A percentile compares a stretch with the other conserved stretches of the same genome.
Conservation (phyloP, 352 stramenopile genomes). For the Chrysophaeum taylorii region DNA sequence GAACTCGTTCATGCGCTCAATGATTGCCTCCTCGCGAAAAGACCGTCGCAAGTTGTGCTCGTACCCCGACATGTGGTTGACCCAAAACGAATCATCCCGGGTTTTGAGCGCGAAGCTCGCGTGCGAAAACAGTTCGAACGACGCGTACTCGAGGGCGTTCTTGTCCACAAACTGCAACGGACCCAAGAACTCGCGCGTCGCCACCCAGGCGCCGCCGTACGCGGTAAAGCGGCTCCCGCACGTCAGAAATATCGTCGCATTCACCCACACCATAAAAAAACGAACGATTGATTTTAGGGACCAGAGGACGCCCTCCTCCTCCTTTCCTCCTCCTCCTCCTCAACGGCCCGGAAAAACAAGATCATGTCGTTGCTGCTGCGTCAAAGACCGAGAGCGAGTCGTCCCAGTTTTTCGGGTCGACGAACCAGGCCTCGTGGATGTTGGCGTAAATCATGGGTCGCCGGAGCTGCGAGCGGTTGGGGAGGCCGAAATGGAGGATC, state of each 20-base stretch:
- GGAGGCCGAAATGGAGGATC: constrained; percentile 49
- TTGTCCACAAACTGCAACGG: neutral
- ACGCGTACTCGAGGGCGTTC: neutral
- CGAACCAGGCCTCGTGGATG: constrained; percentile 42
- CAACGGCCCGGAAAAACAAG: too few species aligned
- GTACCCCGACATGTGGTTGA: constrained; percentile 7
- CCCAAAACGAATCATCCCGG: neutral
- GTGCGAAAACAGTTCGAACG: neutral
- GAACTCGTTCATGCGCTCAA: neutral
- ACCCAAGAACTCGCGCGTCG: neutral
- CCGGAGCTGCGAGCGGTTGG: constrained; percentile 34
- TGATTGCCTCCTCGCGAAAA: neutral
- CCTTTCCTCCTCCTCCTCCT: too few species aligned
- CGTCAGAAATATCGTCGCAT: neutral
- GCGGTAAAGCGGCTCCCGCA: neutral
- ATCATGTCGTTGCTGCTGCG: too few species aligned
- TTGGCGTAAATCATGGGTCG: constrained; percentile 45
- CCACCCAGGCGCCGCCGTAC: neutral
- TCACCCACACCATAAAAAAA: too few species aligned
- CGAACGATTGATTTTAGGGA: too few species aligned
- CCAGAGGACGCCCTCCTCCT: too few species aligned
- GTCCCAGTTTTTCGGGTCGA: constrained; percentile 52
- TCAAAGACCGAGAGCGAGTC: constrained; percentile 39
- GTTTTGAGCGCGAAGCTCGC: neutral
- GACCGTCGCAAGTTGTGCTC: neutral